These are phyloP conservation scores for Aschersonia sp. DNA, from an alignment of 2,329 filamentous ascomycete genomes.

Conservation along the genomic window DNA sequence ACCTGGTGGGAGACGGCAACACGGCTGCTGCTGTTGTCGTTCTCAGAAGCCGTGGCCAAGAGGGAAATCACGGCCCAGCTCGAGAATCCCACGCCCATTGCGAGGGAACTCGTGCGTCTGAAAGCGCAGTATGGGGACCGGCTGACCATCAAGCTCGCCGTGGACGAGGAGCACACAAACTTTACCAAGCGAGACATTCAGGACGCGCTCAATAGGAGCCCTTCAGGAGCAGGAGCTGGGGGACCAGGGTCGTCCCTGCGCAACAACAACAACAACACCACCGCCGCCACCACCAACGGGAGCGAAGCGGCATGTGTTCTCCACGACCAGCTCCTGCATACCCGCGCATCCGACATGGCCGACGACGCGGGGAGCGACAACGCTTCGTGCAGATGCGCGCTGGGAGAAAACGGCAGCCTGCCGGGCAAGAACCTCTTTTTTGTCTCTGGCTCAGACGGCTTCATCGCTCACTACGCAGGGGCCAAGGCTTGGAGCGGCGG, in stretches of 20 bases:
- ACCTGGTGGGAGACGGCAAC: too few relatives aligned
- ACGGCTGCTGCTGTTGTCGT: neutral
- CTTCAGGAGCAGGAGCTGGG: neutral
- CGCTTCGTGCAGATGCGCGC: conserved; percentile 12
- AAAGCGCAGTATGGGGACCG: conserved; percentile 40
- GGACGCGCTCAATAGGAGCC: conserved; percentile 10
- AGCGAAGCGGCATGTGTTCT: conserved; percentile 10
- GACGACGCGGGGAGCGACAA: neutral
- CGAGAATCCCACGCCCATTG: conserved; percentile 30
- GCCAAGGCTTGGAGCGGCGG: conserved; percentile 62
- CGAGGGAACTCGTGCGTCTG: conserved; percentile 47
- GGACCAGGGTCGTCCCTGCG: too few relatives aligned
- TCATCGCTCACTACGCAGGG: conserved; percentile 68
- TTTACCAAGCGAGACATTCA: conserved; percentile 42
- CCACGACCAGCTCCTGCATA: conserved; percentile 16
- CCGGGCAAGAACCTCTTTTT: conserved; percentile 54
- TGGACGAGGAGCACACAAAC: conserved; percentile 63
- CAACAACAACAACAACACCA: neutral
- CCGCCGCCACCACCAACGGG: neutral
- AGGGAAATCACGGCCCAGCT: conserved; percentile 9
- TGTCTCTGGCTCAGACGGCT: conserved; percentile 83
- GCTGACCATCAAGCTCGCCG: conserved; percentile 57
- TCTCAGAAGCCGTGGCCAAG: conserved; percentile 5
- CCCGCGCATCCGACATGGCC: conserved; percentile 11
- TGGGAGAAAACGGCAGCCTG: conserved; percentile 2